Evolutionary conservation across 192 early-diverging fungal species (phyloP).

Genomic region (Entophlyctis luteolus): DNA sequence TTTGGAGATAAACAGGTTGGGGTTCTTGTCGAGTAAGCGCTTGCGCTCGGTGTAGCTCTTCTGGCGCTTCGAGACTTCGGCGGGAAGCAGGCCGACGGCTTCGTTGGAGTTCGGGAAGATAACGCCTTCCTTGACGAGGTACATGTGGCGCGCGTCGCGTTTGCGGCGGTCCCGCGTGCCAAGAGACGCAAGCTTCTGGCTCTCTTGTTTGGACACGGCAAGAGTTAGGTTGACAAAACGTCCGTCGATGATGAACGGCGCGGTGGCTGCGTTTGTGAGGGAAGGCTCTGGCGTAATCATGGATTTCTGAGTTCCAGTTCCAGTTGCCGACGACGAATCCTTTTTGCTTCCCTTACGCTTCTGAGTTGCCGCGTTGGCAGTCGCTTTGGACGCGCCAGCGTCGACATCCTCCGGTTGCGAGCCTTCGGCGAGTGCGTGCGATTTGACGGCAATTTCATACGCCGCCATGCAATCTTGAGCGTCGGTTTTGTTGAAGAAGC

Average conservation of each 20-base stretch:
- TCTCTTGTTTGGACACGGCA: constrained; percentile 73
- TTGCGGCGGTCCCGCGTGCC: constrained; percentile 57
- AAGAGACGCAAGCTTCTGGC: constrained; percentile 59
- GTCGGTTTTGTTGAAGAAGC: constrained; percentile 68
- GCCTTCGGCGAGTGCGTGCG: constrained; percentile 44
- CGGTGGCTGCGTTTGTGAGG: constrained; percentile 53
- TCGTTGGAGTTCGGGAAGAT: constrained; percentile 81
- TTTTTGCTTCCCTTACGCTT: constrained; percentile 28
- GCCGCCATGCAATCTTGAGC: constrained; percentile 73
- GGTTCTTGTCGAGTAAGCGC: constrained; percentile 76
- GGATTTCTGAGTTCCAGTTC: constrained; percentile 42
- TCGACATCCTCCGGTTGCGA: constrained; percentile 9
- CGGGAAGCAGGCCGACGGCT: constrained; percentile 62
- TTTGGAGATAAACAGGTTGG: constrained; percentile 82
- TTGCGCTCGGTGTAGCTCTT: constrained; percentile 77
- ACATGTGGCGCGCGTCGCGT: constrained; percentile 80
- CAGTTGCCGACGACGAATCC: constrained; percentile 56
- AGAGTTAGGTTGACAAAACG: constrained; percentile 76
- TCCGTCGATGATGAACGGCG: constrained; percentile 69
- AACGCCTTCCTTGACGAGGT: constrained; percentile 87
- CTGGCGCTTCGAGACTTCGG: constrained; percentile 80
- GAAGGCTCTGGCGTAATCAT: constrained; percentile 64
- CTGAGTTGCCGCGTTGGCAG: neutral
- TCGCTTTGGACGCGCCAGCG: constrained; percentile 29
- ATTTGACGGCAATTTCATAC: constrained; percentile 57